Base-by-base conservation (phyloP, 2,329 filamentous ascomycete genomes). In the Aspergillus quadricinctus region DNA sequence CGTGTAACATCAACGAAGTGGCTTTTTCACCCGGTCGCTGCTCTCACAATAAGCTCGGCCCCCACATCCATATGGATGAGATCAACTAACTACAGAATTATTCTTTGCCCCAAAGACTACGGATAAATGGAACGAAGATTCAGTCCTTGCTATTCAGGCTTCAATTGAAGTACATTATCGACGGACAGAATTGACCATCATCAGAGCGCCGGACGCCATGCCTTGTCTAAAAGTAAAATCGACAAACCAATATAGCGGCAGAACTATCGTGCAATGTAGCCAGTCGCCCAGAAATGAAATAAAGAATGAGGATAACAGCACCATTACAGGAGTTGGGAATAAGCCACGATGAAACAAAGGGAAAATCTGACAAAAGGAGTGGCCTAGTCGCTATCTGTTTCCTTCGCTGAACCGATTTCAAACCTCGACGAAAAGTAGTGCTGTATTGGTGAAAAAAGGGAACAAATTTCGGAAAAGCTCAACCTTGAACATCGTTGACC, bases 401-500 rank as follows among this genome's bases (percentile, higher is more conserved):
- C 48, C n/a, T 50, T 54, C 35, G 27, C 37, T 28, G 31, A 60
- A 62, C 27, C 52, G 54, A 14, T 23, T 14, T 46, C 31, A 35
- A 35, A 35, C 11, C 31, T 46, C 14, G 21, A 25, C 21, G 9
- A 17, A 46, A 23, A 23, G 14, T 35, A 35, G 31, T 14, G 23
- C 45, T 50, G 25, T 31, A 59, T 21, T 52, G 46, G 50, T 41
- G 23, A 46, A 37, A 56, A 4, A 48, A n/a, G 51, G 51, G 23
- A 54, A 28, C 21, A 48, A 14, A 40, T 23, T 10, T 25, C 37
- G 31, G 53, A 40, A 28, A 25, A 46, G 14, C 48, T 70, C 60
- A 72, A 57, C 65, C 68, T 58, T 68, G 69, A 45, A 74, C 75
- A 50, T 82, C 80, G 41, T 86, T 85, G 35, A 96, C 74, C 14